A percentile compares a stretch with the other conserved stretches of the same genome.
Evolutionary conservation across 345 rosid genomes (phyloP).

Genomic region (Populus nigra): DNA sequence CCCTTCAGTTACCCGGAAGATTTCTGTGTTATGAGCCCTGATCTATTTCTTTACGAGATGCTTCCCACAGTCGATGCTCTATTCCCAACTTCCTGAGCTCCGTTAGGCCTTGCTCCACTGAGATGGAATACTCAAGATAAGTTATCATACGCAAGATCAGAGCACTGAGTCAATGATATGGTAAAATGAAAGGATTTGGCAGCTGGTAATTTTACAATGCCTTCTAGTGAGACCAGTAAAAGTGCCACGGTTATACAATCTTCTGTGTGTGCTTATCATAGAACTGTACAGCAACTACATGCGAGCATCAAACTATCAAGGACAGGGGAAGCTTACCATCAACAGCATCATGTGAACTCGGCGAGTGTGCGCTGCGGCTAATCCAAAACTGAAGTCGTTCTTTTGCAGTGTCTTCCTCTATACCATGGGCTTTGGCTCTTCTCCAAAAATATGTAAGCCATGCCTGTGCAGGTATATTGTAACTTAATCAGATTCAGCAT

Average conservation of each 20-base stretch:
- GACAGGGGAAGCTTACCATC: slow-evolving; percentile 20
- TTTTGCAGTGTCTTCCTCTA: slow-evolving; percentile 29
- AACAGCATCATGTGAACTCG: slow-evolving; percentile 34
- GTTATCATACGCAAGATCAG: not conserved
- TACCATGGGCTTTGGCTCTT: slow-evolving; percentile 30
- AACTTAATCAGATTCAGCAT: not conserved
- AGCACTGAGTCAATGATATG: not conserved
- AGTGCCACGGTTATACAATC: not conserved
- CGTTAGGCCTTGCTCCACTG: slow-evolving; percentile 84
- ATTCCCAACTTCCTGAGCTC: slow-evolving; percentile 84
- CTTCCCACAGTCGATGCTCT: slow-evolving; percentile 91
- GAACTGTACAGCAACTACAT: not conserved
- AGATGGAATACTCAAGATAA: slow-evolving; percentile 2
- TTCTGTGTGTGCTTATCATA: not conserved
- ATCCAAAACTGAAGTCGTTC: slow-evolving; percentile 36
- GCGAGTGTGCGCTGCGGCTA: slow-evolving; percentile 30
- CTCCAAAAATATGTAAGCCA: slow-evolving; percentile 38
- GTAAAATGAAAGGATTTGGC: not conserved
- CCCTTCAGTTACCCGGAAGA: slow-evolving; percentile 1
- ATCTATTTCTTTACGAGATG: slow-evolving; percentile 58
- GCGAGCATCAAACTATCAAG: not conserved
- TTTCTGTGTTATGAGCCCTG: slow-evolving; percentile 19
- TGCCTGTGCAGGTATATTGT: slow-evolving; percentile 13
- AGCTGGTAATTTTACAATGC: not conserved
- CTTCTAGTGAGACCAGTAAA: not conserved